phyloP scores from a whole-genome alignment of 163 green algal species.

The Prototheca stagnorum region DNA sequence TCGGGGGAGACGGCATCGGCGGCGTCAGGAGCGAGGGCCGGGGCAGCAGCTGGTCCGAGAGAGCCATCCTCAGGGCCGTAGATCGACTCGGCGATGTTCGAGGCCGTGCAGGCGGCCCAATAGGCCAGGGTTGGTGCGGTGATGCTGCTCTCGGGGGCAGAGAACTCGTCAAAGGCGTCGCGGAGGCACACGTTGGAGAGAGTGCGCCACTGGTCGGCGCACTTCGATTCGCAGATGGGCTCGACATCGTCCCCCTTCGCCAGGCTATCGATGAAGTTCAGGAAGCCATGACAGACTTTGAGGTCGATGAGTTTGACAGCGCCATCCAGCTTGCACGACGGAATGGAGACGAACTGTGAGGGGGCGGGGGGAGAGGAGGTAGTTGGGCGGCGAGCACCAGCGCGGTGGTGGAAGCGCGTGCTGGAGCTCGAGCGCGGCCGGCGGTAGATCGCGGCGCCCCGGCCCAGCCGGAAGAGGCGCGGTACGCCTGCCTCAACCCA shows the following conservation, averaged over 20 bases:
- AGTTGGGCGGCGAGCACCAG: too few relatives aligned
- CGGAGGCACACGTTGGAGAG: not conserved
- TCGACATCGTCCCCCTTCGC: not conserved
- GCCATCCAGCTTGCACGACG: not conserved
- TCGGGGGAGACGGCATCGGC: too few relatives aligned
- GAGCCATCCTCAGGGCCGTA: too few relatives aligned
- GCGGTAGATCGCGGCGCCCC: too few relatives aligned
- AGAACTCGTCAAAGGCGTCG: not conserved
- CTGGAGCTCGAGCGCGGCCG: too few relatives aligned
- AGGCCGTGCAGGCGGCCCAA: not conserved
- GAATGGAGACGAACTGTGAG: not conserved
- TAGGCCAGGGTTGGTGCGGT: not conserved
- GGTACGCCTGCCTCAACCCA: too few relatives aligned
- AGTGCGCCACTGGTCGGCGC: not conserved
- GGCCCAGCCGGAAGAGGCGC: too few relatives aligned
- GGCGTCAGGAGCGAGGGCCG: too few relatives aligned
- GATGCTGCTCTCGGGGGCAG: not conserved
- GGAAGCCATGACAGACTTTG: not conserved
- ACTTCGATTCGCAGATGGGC: not conserved
- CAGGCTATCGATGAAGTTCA: not conserved
- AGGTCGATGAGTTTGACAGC: not conserved
- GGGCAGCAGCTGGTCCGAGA: too few relatives aligned
- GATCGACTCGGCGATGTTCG: slow-evolving; percentile 1
- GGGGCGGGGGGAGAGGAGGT: not conserved
- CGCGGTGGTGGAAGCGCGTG: too few relatives aligned